These are phyloP conservation scores for Wickerhamomyces xylosicus DNA, from an alignment of 805 yeast species.

Conservation along the genomic window DNA sequence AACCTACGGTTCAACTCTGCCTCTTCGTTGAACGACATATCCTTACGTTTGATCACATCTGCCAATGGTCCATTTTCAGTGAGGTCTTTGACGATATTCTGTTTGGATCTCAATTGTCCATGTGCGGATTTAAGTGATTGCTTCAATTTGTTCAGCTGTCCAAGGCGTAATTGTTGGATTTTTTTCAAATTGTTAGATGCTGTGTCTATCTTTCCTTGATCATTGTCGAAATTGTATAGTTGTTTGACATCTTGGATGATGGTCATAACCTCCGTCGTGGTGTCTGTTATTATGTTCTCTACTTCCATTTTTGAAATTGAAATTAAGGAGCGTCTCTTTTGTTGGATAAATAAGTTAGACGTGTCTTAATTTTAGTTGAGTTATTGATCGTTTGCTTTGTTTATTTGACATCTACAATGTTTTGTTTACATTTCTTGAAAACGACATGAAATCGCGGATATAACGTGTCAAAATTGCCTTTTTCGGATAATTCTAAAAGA, in stretches of 20 bases:
- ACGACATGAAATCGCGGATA: too few relatives aligned
- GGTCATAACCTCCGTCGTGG: background rate
- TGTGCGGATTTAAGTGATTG: background rate
- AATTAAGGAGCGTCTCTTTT: too few relatives aligned
- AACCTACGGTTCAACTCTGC: conserved; percentile 41
- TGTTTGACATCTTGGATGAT: background rate
- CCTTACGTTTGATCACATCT: background rate
- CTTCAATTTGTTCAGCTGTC: background rate
- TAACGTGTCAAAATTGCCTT: too few relatives aligned
- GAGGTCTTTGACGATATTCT: background rate
- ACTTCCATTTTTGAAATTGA: background rate
- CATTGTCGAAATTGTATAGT: background rate
- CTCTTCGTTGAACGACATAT: conserved; percentile 29
- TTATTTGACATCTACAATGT: too few relatives aligned
- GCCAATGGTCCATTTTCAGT: background rate
- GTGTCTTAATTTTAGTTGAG: too few relatives aligned
- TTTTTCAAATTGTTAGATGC: background rate
- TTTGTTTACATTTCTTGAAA: too few relatives aligned
- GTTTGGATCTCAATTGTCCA: background rate
- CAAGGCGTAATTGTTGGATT: background rate
- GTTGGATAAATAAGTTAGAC: too few relatives aligned
- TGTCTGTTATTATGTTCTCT: background rate
- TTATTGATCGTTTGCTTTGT: too few relatives aligned
- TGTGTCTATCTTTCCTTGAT: background rate
- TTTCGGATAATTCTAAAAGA: too few relatives aligned